Percentiles rank a stretch among this genome's conserved stretches.
Conservation (phyloP, 2,329 filamentous ascomycete species). For the Aspergillus novoparasiticus region DNA sequence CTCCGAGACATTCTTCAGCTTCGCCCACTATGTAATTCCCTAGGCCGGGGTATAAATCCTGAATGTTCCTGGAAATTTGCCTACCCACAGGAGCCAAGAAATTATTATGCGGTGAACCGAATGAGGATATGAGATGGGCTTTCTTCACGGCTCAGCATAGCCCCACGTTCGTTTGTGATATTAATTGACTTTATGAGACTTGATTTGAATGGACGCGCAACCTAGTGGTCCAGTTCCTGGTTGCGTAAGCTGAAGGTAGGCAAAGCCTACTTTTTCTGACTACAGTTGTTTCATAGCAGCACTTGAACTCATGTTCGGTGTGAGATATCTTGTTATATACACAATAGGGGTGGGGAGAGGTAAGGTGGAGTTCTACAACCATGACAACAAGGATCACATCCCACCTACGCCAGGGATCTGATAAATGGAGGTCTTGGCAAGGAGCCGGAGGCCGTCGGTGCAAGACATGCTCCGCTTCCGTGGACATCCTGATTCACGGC, state of each 20-base stretch:
- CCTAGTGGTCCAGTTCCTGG: neutral
- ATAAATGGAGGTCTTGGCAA: neutral
- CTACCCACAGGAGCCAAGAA: neutral
- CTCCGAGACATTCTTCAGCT: neutral
- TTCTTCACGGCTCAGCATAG: neutral
- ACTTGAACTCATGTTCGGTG: neutral
- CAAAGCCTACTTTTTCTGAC: neutral
- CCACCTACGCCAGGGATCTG: neutral
- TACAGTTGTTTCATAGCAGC: neutral
- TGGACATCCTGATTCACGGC: neutral
- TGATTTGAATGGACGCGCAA: neutral
- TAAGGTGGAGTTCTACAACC: neutral
- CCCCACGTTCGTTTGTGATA: neutral
- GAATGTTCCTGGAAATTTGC: neutral
- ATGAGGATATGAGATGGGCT: neutral
- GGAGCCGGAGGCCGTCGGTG: neutral
- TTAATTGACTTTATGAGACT: neutral
- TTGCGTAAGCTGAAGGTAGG: neutral
- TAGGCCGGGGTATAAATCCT: neutral
- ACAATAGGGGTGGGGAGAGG: too few relatives aligned
- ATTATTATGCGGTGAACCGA: neutral
- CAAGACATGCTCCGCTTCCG: neutral
- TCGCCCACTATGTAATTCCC: neutral
- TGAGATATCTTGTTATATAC: neutral
- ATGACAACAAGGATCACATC: too few relatives aligned